Base-by-base conservation (phyloP, 306 rosid genomes). In the Ceratonia siliqua region DNA sequence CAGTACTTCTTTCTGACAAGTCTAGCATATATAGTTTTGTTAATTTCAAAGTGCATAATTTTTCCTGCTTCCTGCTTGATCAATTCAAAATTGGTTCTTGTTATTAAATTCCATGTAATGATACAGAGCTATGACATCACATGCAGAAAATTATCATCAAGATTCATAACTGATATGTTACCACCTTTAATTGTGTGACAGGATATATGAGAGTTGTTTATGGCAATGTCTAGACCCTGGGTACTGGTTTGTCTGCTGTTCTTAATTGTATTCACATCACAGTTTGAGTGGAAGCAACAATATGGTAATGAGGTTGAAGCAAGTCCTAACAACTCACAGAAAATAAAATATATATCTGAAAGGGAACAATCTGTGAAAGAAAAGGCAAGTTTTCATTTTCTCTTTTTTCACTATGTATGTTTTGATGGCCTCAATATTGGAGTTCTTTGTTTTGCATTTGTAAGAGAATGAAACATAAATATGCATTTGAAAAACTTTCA, bases 261-360 rank as follows among this genome's bases (percentile, higher is more conserved):
- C 77, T 35, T 88, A 38, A 81, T 88, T 15, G 81, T 88, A 32
- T 83, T 88, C 81, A 83, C 88, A 0, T 88, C 92, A 3, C 88
- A 88, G 76, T 77, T 88, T 6, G 92, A 88, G 80, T 88, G 92
- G 92, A 85, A 86, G 79, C 87, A 81, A 49, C 91, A 84, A 66
- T 81, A 79, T 58, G 88, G 79, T 50, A 74, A 69, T 73, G 92
- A 83, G 32, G 65, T 73, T 45, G 86, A 88, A 78, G 78, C 72
- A 11, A 80, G 74, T 62, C 81, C 86, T 48, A 70, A 33, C 45
- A 39, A 83, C 54, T 74, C 83, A 49, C 84, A 69, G 76, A 81
- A 77, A 73, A 82, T 76, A 61, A 74, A 73, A 27, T 66, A 79
- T 52, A 52, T 66, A 22, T 79, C 89, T n/a, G 89, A 79, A 59